These are phyloP conservation scores for Solanum peruvianum DNA, from an alignment of 257 asterid genomes.

Conservation along the genomic window DNA sequence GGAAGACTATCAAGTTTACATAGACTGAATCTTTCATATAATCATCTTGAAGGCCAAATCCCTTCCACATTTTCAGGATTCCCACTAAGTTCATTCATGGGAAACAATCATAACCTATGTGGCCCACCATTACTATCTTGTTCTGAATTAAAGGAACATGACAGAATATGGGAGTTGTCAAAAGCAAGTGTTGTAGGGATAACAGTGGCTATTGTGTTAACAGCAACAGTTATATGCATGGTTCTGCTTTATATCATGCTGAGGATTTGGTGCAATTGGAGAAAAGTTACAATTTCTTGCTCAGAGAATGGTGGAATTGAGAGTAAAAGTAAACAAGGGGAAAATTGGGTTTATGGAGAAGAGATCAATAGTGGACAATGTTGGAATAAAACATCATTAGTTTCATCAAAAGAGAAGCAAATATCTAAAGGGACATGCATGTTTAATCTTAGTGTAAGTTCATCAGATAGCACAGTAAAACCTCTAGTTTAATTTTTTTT, in stretches of 20 bases:
- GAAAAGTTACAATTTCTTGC: slow-evolving; percentile 71
- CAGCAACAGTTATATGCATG: slow-evolving; percentile 67
- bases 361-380: slow-evolving; percentile 43
- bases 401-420: slow-evolving; percentile 18
- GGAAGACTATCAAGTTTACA: slow-evolving; percentile 67
- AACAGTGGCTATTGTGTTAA: slow-evolving; percentile 73
- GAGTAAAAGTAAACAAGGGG: slow-evolving; percentile 25
- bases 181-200: slow-evolving; percentile 49
- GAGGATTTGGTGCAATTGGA: slow-evolving; percentile 85
- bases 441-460: slow-evolving; percentile 35
- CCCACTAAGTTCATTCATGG: slow-evolving; percentile 43
- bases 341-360: slow-evolving; percentile 50
- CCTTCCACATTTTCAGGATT: slow-evolving; percentile 57
- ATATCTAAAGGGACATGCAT: slow-evolving; percentile 32
- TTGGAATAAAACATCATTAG: slow-evolving; percentile 40
- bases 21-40: slow-evolving; percentile 52
- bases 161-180: slow-evolving; percentile 29
- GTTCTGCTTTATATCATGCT: slow-evolving; percentile 57
- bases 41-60: slow-evolving; percentile 47
- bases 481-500: slow-evolving; percentile 10
- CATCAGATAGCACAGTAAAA: slow-evolving; percentile 16
- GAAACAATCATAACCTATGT: slow-evolving; percentile 37
- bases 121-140: slow-evolving; percentile 69
- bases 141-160: slow-evolving; percentile 12
- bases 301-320: slow-evolving; percentile 37